These are phyloP conservation scores for Aspergillus sp. DNA, from an alignment of 2,329 filamentous ascomycete genomes.

Conservation along the genomic window DNA sequence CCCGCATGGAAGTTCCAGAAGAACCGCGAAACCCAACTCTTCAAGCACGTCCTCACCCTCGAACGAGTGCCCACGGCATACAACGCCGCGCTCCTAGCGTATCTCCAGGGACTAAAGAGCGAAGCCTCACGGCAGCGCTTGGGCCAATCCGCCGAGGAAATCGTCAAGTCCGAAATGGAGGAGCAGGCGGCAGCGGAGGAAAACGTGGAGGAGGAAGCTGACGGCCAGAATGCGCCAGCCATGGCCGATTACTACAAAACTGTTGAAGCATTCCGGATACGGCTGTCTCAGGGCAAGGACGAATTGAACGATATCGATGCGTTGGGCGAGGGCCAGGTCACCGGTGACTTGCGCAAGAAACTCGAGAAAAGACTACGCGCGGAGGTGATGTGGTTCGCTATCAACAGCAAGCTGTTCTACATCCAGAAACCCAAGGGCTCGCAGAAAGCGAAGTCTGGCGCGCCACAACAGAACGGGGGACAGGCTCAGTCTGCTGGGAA, in stretches of 20 bases:
- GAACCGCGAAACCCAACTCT: slow-evolving; percentile 73
- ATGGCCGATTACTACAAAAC: slow-evolving; percentile 40
- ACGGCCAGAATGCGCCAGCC: slow-evolving; percentile 7
- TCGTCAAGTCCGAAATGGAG: slow-evolving; percentile 41
- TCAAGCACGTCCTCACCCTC: slow-evolving; percentile 72
- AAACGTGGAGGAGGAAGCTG: slow-evolving; percentile 11
- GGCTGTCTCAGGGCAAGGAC: slow-evolving; percentile 18
- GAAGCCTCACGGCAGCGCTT: slow-evolving; percentile 59
- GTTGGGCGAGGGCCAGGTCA: slow-evolving; percentile 15
- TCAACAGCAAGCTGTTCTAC: slow-evolving; percentile 22
- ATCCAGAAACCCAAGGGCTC: slow-evolving; percentile 17
- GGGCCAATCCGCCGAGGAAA: slow-evolving; percentile 55
- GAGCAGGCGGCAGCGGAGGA: slow-evolving; percentile 24
- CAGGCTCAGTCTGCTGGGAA: slow-evolving; percentile 15
- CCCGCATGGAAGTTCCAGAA: slow-evolving; percentile 93
- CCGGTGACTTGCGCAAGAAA: slow-evolving; percentile 18
- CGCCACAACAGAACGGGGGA: slow-evolving; percentile 5
- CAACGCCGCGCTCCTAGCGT: slow-evolving; percentile 62
- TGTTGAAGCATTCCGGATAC: slow-evolving; percentile 41
- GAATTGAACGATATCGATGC: slow-evolving; percentile 12
- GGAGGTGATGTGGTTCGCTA: slow-evolving; percentile 30
- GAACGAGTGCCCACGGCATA: slow-evolving; percentile 62
- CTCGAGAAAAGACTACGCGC: slow-evolving; percentile 31
- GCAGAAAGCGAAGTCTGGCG: slow-evolving; percentile 13
- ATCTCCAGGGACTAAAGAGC: slow-evolving; percentile 72